Percentiles rank a stretch among this genome's conserved stretches.
Conservation (phyloP, 2,329 filamentous ascomycete genomes). For the Aplosporella prunicola region DNA sequence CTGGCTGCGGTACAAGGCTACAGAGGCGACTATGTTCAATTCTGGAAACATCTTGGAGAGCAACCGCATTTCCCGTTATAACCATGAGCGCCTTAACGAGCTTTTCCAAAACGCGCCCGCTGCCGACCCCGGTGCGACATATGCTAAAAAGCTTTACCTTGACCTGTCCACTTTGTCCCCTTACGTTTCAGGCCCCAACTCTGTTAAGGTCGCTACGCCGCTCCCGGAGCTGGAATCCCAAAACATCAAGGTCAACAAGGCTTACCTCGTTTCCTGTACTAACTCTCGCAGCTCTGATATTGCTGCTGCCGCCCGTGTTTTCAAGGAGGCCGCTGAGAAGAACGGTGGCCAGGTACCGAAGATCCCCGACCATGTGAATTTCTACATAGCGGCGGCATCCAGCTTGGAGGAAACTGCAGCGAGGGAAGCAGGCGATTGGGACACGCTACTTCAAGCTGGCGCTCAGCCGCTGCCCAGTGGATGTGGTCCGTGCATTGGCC, state of each 20-base stretch:
- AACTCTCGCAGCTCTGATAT: conserved; percentile 77
- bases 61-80: conserved; percentile 51
- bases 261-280: conserved; percentile 84
- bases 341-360: conserved; percentile 56
- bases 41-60: conserved; percentile 37
- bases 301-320: conserved; percentile 71
- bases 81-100: conserved; percentile 62
- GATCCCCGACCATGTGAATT: conserved; percentile 64
- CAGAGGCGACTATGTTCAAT: conserved; percentile 54
- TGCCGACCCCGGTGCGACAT: conserved; percentile 68
- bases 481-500: conserved; percentile 79
- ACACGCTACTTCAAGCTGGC: conserved; percentile 70
- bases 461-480: conserved; percentile 60
- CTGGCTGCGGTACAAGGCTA: conserved; percentile 73
- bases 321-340: conserved; percentile 59
- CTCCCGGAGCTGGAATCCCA: conserved; percentile 62
- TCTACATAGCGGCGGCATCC: conserved; percentile 88
- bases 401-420: conserved; percentile 64
- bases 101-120: conserved; percentile 56
- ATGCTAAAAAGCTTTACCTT: conserved; percentile 75
- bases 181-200: conserved; percentile 80
- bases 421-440: conserved; percentile 78
- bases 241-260: conserved; percentile 70
- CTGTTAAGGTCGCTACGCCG: conserved; percentile 77
- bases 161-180: conserved; percentile 77